Conservation (phyloP, 2,329 filamentous ascomycete species). For the Aciculosporium take region DNA sequence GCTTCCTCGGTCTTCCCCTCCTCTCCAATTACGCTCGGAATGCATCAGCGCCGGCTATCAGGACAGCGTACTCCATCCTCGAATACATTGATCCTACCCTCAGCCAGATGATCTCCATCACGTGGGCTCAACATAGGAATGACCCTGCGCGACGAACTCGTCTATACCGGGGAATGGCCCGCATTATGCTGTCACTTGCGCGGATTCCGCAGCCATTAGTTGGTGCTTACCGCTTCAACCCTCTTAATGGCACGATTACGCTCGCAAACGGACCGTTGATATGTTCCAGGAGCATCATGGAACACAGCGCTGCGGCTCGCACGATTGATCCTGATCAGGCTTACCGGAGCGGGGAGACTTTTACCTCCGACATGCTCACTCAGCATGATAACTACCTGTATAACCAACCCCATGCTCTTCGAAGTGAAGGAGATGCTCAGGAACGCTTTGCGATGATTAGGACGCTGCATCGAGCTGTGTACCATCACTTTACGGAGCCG, state of each 20-base stretch:
- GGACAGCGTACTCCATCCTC: conserved; percentile 12
- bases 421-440: too few species aligned
- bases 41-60: neutral
- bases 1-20: conserved; percentile 5
- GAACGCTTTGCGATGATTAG: too few species aligned
- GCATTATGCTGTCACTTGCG: conserved; percentile 15
- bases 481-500: too few species aligned
- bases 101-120: conserved; percentile 15
- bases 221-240: conserved; percentile 16
- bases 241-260: conserved; percentile 15
- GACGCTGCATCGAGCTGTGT: too few species aligned
- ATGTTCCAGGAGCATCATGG: conserved; percentile 16
- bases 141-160: conserved; percentile 9
- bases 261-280: conserved; percentile 18
- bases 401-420: neutral
- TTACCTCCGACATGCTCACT: conserved; percentile 12
- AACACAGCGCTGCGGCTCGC: conserved; percentile 19
- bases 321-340: conserved; percentile 16
- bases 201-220: conserved; percentile 16
- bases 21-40: conserved; percentile 3
- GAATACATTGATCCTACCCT: conserved; percentile 12
- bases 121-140: conserved; percentile 9
- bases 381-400: conserved; percentile 13
- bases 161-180: conserved; percentile 16
- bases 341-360: conserved; percentile 14